phyloP scores from a whole-genome alignment of 2,329 filamentous ascomycete genomes.

The Phyllosticta citrichinensis region DNA sequence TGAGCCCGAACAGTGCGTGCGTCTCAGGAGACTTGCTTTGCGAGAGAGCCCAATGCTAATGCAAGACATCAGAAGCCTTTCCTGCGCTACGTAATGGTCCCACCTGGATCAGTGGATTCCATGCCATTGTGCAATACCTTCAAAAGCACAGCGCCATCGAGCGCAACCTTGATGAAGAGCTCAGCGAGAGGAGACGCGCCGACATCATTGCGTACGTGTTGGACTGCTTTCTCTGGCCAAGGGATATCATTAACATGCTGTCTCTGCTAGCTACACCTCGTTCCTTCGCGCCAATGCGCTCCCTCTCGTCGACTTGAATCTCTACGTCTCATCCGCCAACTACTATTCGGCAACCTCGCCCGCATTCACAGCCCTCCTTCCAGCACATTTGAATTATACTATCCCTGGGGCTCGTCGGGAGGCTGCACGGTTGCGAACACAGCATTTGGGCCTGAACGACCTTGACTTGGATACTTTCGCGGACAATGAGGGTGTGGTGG shows the following conservation, averaged over 20 bases:
- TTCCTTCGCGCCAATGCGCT: conserved; percentile 68
- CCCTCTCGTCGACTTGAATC: conserved; percentile 70
- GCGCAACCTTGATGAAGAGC: conserved; percentile 21
- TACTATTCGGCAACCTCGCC: conserved; percentile 69
- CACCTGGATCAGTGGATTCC: conserved; percentile 51
- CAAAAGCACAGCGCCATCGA: conserved; percentile 18
- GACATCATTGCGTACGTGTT: conserved; percentile 32
- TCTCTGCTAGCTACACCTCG: conserved; percentile 39
- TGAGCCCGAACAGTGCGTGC: conserved; percentile 50
- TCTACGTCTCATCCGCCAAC: conserved; percentile 85
- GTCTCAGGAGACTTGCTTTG: background rate
- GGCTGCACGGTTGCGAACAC: conserved; percentile 58
- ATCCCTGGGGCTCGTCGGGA: conserved; percentile 64
- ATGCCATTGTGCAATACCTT: conserved; percentile 51
- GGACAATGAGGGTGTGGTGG: conserved; percentile 12
- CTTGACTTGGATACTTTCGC: conserved; percentile 35
- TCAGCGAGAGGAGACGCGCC: conserved; percentile 23
- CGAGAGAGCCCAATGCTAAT: conserved; percentile 9
- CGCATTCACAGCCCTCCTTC: conserved; percentile 67
- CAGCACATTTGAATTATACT: conserved; percentile 83
- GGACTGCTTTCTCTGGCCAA: conserved; percentile 11
- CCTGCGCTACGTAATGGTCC: conserved; percentile 47
- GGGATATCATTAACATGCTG: conserved; percentile 1
- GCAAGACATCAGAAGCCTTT: conserved; percentile 38
- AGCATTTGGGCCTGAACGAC: conserved; percentile 37